Evolutionary conservation across 371 early-diverging fungal species (phyloP).

Genomic region (Lichtheimia ramosa): DNA sequence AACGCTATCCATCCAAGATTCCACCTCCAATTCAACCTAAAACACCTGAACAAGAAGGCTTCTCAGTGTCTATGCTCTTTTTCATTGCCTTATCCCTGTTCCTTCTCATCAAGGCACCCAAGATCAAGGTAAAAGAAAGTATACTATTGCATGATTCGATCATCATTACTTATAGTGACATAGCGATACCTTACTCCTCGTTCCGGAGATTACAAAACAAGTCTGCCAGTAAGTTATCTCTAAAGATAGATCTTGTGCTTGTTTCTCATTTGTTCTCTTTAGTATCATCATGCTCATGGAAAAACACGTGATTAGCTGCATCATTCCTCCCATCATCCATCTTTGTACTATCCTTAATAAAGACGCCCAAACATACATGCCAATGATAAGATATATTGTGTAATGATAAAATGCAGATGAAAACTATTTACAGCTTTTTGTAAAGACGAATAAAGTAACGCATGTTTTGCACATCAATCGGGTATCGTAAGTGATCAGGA

Average conservation of each 20-base stretch:
- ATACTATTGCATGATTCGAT: too few species aligned
- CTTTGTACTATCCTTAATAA: too few species aligned
- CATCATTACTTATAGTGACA: not conserved
- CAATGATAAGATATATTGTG: too few species aligned
- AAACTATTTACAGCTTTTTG: conserved; percentile 28
- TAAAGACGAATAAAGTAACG: conserved; percentile 88
- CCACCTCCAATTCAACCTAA: not conserved
- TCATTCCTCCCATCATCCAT: too few species aligned
- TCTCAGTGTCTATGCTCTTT: conserved; percentile 4
- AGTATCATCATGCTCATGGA: not conserved
- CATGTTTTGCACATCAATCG: conserved; percentile 85
- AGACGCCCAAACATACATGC: too few species aligned
- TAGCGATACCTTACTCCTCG: not conserved
- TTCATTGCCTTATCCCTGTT: conserved; percentile 1
- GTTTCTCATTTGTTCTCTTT: not conserved
- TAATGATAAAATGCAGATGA: too few species aligned
- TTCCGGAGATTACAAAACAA: not conserved
- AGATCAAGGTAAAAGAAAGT: conserved; percentile 5
- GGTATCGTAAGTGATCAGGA: conserved; percentile 69
- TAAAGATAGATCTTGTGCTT: not conserved
- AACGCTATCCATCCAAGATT: not conserved
- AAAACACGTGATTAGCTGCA: not conserved
- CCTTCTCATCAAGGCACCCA: conserved; percentile 6
- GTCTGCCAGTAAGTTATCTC: not conserved
- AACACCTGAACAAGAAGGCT: conserved; percentile 1